Conservation (phyloP, 108 stramenopile genomes). For the Chaetoceros tenuissimus region DNA sequence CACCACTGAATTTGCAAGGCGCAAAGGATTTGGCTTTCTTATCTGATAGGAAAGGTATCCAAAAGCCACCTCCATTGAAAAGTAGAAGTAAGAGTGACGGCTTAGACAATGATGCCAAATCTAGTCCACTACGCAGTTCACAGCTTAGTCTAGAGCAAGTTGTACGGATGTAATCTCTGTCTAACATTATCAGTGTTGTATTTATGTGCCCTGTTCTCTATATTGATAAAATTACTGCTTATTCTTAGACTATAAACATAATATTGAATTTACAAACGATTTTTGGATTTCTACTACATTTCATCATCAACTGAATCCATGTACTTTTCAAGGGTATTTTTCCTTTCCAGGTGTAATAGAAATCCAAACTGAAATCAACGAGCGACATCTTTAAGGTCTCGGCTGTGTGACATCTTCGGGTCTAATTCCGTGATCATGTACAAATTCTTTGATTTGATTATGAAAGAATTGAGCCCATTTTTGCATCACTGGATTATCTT, state of each 20-base stretch:
- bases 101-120: neutral
- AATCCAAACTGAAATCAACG: no score
- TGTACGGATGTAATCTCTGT: neutral
- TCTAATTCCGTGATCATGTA: conserved; percentile 14
- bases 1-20: conserved; percentile 70
- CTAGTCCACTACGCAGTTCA: neutral
- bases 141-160: neutral
- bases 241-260: no score
- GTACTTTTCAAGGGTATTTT: no score
- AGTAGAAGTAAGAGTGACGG: neutral
- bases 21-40: conserved; percentile 28
- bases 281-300: no score
- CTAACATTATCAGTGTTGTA: no score
- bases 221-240: no score
- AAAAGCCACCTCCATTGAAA: neutral
- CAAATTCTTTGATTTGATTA: conserved; percentile 40
- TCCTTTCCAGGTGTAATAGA: no score
- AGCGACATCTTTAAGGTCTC: conserved; percentile 26
- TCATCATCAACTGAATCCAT: no score
- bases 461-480: conserved; percentile 57
- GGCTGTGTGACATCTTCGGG: conserved; percentile 23
- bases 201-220: no score
- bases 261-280: no score
- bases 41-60: neutral
- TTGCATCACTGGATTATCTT: conserved; percentile 8